phyloP scores from a whole-genome alignment of 78 protist species.

The Carpediemonas membranifera region DNA sequence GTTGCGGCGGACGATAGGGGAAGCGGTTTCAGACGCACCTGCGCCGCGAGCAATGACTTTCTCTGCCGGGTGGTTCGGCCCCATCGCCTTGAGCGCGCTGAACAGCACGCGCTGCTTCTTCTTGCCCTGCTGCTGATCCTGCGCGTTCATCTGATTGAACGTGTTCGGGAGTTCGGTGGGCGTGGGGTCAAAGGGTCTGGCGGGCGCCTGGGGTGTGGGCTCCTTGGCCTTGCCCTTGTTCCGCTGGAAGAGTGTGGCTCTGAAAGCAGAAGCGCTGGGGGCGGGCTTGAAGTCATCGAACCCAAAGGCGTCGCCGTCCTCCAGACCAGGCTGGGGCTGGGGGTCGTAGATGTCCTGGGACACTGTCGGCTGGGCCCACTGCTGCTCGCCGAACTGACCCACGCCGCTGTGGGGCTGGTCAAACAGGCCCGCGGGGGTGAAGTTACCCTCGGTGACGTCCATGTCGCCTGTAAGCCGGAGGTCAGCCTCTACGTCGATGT shows the following conservation, averaged over 20 bases:
- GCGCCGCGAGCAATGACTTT: no score
- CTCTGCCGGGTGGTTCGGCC: no score
- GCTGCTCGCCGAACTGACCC: not conserved
- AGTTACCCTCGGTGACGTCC: not conserved
- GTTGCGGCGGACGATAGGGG: not conserved
- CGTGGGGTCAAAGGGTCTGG: no score
- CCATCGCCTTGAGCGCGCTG: no score
- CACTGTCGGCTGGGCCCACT: not conserved
- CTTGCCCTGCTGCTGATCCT: no score
- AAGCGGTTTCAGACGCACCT: not conserved
- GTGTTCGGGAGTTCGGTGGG: no score
- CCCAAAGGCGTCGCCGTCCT: not conserved
- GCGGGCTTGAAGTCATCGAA: not conserved
- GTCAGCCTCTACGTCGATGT: not conserved
- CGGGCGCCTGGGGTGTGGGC: not conserved
- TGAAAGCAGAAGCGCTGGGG: not conserved
- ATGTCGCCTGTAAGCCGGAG: not conserved
- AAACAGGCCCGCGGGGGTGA: not conserved
- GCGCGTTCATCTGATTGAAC: no score
- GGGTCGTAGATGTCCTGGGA: not conserved
- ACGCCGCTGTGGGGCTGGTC: not conserved
- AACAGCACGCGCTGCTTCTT: no score
- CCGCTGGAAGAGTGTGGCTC: not conserved
- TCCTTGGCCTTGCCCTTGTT: not conserved
- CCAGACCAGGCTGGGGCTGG: not conserved